Evolutionary conservation across 208 protist species (phyloP), one percentile per base, ranked within the genome.

Genomic region (Wallacemonas sp.): DNA sequence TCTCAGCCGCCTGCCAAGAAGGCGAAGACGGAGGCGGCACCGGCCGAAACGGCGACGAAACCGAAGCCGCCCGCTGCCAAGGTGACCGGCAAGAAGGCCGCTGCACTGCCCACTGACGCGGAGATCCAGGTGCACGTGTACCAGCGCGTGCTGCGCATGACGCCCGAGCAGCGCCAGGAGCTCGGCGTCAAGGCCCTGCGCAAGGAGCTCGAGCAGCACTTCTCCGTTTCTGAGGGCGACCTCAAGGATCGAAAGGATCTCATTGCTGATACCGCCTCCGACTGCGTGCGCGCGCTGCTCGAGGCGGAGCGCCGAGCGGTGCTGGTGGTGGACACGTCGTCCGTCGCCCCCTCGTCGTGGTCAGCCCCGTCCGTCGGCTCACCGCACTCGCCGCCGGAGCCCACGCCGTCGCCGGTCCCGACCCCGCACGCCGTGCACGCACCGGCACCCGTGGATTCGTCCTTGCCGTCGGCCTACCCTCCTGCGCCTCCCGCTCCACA

Each of bases 111-210:
- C 25, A 81, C 70, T n/a, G 81, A 89, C n/a, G 89, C 83, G 32
- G 76, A 74, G 16, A 71, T 95, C 49, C 80, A 76, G 14, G 79
- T 91, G 11, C 70, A 79, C 38, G 77, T 95, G 14, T 95, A 89
- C 65, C 76, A 77, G 38, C 82, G 77, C 4, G 77, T 95, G 25
- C 66, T 95, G 41, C 26, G 49, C 55, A 82, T 89, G 65, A 42
- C 81, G 1, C 67, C 67, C 1, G 70, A 57, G 29, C 75, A 92
- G 66, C 81, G 89, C n/a, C 48, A 61, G 14, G 38, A 61, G 12
- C 76, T 95, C 18, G 81, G 86, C 38, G 79, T 82, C 11, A 92
- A 89, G 76, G 66, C 71, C 49, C 73, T 95, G 44, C 86, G 89
- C 20, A 70, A 67, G 1, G 76, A 81, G 57, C 49, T 95, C 2